These are phyloP conservation scores for Pycnococcus provasolii DNA, from an alignment of 139 green algal genomes.

Conservation along the genomic window DNA sequence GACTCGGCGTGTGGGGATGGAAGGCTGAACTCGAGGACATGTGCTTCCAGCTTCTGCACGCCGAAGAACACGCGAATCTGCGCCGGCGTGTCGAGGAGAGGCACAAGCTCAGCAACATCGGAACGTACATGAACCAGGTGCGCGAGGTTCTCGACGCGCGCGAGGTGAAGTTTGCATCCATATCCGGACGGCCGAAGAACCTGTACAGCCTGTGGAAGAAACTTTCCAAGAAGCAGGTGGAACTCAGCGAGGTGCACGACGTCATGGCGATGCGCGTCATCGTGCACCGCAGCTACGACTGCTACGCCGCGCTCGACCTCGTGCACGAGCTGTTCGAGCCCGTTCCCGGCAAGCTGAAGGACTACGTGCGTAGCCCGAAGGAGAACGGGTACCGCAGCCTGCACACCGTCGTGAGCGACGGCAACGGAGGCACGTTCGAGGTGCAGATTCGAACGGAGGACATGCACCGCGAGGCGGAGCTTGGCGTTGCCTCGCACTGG, in stretches of 20 bases:
- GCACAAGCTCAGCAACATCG: conserved; percentile 33
- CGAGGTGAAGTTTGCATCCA: conserved; percentile 44
- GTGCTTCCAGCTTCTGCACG: conserved; percentile 40
- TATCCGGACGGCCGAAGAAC: conserved; percentile 80
- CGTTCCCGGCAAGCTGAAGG: conserved; percentile 44
- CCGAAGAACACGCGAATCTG: conserved; percentile 36
- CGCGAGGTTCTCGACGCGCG: conserved; percentile 20
- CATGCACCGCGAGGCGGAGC: conserved; percentile 87
- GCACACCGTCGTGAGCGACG: conserved; percentile 40
- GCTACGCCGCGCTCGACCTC: conserved; percentile 34
- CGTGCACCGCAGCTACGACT: conserved; percentile 29
- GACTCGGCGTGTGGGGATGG: conserved; percentile 73
- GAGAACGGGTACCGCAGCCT: conserved; percentile 85
- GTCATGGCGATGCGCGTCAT: conserved; percentile 75
- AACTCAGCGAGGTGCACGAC: conserved; percentile 56
- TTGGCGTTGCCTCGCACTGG: conserved; percentile 87
- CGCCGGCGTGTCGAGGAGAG: conserved; percentile 30
- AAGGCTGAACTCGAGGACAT: conserved; percentile 86
- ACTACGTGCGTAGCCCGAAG: conserved; percentile 84
- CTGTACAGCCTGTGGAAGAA: conserved; percentile 80
- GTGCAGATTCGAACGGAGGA: conserved; percentile 82
- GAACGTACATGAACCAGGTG: conserved; percentile 30
- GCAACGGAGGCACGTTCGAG: conserved; percentile 46
- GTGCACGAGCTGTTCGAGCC: conserved; percentile 31
- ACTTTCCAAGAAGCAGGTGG: conserved; percentile 50